A percentile compares a stretch with the other conserved stretches of the same genome.
Conservation (phyloP, 2,329 filamentous ascomycete genomes). For the Aspergillus sp. region DNA sequence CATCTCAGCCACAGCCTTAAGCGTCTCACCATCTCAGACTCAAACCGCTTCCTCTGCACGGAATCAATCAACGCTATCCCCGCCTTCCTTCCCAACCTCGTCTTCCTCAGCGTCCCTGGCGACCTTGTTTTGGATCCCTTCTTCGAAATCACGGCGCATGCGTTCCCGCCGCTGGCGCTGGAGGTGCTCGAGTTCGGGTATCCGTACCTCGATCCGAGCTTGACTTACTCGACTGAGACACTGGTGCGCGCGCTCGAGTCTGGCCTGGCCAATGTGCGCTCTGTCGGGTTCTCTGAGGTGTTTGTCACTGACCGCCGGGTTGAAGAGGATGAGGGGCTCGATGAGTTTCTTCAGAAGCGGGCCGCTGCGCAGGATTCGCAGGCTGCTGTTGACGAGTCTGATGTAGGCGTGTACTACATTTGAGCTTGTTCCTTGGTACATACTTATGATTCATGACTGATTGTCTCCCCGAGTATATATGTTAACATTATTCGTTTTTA, state of each 20-base stretch:
- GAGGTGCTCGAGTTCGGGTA: slow-evolving; percentile 28
- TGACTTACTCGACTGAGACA: slow-evolving; percentile 20
- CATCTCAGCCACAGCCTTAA: slow-evolving; percentile 19
- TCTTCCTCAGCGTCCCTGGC: slow-evolving; percentile 31
- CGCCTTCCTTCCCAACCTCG: slow-evolving; percentile 22
- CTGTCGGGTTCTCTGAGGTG: slow-evolving; percentile 26
- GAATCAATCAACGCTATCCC: slow-evolving; percentile 26
- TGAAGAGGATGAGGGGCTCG: slow-evolving; percentile 25
- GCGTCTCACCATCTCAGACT: slow-evolving; percentile 23
- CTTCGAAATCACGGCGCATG: slow-evolving; percentile 22
- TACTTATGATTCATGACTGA: not conserved
- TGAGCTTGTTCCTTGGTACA: not conserved
- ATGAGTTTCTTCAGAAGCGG: slow-evolving; percentile 22
- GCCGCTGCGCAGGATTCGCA: not conserved
- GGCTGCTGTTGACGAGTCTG: not conserved
- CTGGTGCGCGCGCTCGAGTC: slow-evolving; percentile 21
- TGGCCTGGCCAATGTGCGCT: slow-evolving; percentile 23
- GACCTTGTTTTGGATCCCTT: slow-evolving; percentile 25
- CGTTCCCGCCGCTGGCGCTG: slow-evolving; percentile 17
- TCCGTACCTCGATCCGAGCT: slow-evolving; percentile 14
- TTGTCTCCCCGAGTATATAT: not conserved
- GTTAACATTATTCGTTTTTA: not conserved
- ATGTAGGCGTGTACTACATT: slow-evolving; percentile 19
- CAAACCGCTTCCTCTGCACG: slow-evolving; percentile 23
- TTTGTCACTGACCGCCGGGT: slow-evolving; percentile 19